Base-by-base conservation (phyloP, 208 protist genomes). In the Vickermania ingenoplastis region DNA sequence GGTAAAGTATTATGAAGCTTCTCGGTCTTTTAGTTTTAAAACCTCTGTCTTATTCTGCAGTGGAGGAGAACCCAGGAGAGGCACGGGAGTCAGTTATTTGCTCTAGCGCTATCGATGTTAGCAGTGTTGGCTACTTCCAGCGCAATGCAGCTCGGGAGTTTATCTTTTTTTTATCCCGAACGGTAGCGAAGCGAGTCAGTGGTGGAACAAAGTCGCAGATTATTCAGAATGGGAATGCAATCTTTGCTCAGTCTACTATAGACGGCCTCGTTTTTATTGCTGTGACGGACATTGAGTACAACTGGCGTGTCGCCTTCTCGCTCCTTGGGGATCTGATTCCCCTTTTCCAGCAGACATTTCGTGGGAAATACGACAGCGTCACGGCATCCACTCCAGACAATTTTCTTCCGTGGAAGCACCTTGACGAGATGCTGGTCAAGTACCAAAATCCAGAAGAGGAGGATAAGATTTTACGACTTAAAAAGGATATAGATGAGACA, bases 361-460 rank as follows among this genome's bases (percentile, higher is more conserved):
- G 79, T n/a, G 80, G 84, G 13, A 91, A 91, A 74, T 95, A 92
- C 65, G 81, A 91, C 23, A 48, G 61, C 4, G 50, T 67, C 3
- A 50, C 54, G 22, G 48, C 69, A 23, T 61, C 68, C 23, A 77
- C 79, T 45, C 28, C 61, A 0, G 89, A 93, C 61, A 81, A 96
- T 54, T 89, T 88, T 62, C 55, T 91, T n/a, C 67, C 56, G 25
- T 92, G 84, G 85, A 80, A 81, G 26, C 53, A 81, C 49, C 78
- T 96, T 14, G 57, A 76, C 23, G 77, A 94, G 53, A 86, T 62
- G 11, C 72, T 95, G 11, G 67, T 59, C 31, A 85, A 81, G 61
- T 96, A 94, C 59, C 91, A 96, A 62, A 88, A 95, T 45, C 91
- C 91, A 1, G 77, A 86, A 65, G 81, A 96, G 61, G 86, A 85